A percentile compares a stretch with the other conserved stretches of the same genome.
Evolutionary conservation across 805 yeast genomes (phyloP).

Genomic region (Saccharomycopsis fermentans): DNA sequence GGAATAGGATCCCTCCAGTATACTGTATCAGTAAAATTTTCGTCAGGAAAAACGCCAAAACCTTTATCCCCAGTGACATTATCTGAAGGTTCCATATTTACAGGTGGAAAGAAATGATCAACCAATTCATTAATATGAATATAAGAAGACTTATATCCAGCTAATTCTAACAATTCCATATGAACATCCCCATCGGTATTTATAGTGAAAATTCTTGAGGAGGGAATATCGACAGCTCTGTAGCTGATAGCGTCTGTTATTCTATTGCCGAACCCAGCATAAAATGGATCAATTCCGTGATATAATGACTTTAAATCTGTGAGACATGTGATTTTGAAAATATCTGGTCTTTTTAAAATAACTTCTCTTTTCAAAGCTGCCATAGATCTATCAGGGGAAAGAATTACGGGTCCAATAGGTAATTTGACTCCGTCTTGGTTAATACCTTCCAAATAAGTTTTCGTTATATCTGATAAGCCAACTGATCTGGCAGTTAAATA

Average conservation of each 20-base stretch:
- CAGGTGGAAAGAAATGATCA: constrained; percentile 96
- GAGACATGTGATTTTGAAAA: constrained; percentile 96
- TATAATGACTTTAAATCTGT: constrained; percentile 74
- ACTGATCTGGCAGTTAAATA: constrained; percentile 92
- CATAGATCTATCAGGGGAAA: constrained; percentile 93
- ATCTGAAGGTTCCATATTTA: constrained; percentile 22
- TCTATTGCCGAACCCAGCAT: constrained; percentile 95
- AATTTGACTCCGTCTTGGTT: constrained; percentile 63
- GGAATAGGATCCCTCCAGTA: constrained; percentile 84
- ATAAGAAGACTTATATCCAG: constrained; percentile 85
- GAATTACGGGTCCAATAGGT: constrained; percentile 87
- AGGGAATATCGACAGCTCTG: constrained; percentile 86
- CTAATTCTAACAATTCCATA: constrained; percentile 88
- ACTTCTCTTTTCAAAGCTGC: constrained; percentile 92
- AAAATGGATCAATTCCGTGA: constrained; percentile 50
- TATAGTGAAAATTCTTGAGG: constrained; percentile 89
- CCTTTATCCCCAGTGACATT: constrained; percentile 25
- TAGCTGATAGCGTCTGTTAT: constrained; percentile 95
- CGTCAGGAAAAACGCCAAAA: constrained; percentile 31
- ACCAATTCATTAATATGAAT: constrained; percentile 86
- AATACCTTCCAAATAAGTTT: constrained; percentile 71
- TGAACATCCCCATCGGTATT: constrained; percentile 96
- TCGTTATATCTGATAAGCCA: constrained; percentile 88
- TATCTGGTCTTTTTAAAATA: constrained; percentile 89
- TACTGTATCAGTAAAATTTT: constrained; percentile 74